These are phyloP conservation scores for Alloascoidea africana DNA, from an alignment of 805 yeast species.

Conservation along the genomic window DNA sequence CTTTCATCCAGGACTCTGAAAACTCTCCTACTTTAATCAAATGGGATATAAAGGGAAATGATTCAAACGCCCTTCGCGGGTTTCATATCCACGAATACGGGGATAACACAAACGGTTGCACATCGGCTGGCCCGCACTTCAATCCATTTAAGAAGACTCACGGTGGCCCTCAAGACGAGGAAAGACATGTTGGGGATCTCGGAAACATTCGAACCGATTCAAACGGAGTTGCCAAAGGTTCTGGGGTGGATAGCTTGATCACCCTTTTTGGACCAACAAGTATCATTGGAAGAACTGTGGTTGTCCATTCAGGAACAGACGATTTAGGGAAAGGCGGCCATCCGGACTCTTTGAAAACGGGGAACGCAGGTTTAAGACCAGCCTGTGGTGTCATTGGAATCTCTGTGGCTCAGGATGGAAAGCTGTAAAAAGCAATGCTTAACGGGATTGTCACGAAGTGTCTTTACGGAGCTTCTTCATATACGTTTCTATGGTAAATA, in stretches of 20 bases:
- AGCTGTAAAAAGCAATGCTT: no score
- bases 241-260: slow-evolving; percentile 48
- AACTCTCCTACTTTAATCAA: slow-evolving; percentile 70
- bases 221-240: slow-evolving; percentile 66
- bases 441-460: no score
- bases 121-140: slow-evolving; percentile 88
- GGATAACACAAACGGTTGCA: slow-evolving; percentile 98
- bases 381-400: slow-evolving; percentile 90
- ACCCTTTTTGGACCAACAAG: slow-evolving; percentile 64
- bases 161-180: slow-evolving; percentile 79
- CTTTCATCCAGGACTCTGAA: slow-evolving; percentile 74
- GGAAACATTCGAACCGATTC: slow-evolving; percentile 71
- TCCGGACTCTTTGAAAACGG: slow-evolving; percentile 78
- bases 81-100: slow-evolving; percentile 98
- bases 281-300: slow-evolving; percentile 76
- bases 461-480: no score
- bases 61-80: slow-evolving; percentile 79
- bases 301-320: slow-evolving; percentile 76
- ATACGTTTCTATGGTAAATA: no score
- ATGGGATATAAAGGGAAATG: slow-evolving; percentile 85
- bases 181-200: slow-evolving; percentile 71
- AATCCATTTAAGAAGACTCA: slow-evolving; percentile 73
- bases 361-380: slow-evolving; percentile 91
- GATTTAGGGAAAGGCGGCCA: slow-evolving; percentile 87
- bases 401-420: slow-evolving; percentile 13